Conservation (phyloP, 1,284 basidiomycete genomes). For the Omphalotus olearius region DNA sequence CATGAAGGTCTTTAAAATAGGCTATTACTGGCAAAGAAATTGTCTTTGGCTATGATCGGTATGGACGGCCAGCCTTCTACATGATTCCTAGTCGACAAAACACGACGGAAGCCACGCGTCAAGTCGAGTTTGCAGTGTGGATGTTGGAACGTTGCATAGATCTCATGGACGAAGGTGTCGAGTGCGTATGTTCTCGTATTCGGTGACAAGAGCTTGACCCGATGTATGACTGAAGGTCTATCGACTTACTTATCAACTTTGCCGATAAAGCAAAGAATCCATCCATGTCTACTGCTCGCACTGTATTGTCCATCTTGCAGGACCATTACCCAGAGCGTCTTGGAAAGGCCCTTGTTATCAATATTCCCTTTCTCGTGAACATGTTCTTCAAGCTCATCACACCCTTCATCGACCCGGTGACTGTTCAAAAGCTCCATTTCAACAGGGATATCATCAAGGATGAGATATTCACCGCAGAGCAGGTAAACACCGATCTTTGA, state of each 20-base stretch:
- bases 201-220: not conserved
- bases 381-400: constrained; percentile 82
- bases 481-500: constrained; percentile 36
- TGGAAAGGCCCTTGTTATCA: constrained; percentile 78
- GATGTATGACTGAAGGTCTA: constrained; percentile 36
- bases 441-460: constrained; percentile 62
- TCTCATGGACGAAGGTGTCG: constrained; percentile 71
- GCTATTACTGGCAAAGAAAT: constrained; percentile 72
- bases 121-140: constrained; percentile 77
- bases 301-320: constrained; percentile 76
- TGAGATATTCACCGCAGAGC: constrained; percentile 51
- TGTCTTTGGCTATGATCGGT: constrained; percentile 71
- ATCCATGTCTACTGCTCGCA: constrained; percentile 57
- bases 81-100: constrained; percentile 83
- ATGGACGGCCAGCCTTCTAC: constrained; percentile 69
- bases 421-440: constrained; percentile 68
- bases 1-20: constrained; percentile 25
- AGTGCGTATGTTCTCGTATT: constrained; percentile 41
- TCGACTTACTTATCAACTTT: constrained; percentile 80
- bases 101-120: constrained; percentile 68
- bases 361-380: constrained; percentile 79
- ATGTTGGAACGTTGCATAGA: constrained; percentile 69
- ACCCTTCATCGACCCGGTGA: constrained; percentile 79
- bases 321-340: constrained; percentile 92
- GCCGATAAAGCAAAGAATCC: constrained; percentile 79